A percentile compares a stretch with the other conserved stretches of the same genome.
Conservation (phyloP, 2,329 filamentous ascomycete genomes). For the Exophiala phaeomuriformis region DNA sequence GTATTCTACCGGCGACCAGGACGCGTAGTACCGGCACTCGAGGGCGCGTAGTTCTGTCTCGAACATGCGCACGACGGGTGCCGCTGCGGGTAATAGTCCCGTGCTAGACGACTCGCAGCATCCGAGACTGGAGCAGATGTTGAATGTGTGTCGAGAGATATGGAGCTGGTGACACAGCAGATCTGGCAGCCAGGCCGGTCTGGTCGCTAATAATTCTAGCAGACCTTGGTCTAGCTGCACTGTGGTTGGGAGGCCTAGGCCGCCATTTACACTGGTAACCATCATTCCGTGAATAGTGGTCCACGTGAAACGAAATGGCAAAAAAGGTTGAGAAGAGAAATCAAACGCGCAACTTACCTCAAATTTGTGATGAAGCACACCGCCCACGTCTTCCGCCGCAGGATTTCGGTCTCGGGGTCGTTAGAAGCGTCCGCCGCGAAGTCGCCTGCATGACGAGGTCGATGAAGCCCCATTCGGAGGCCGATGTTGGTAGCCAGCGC, state of each 20-base stretch:
- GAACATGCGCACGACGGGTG: neutral
- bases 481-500: neutral
- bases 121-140: neutral
- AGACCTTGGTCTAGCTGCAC: neutral
- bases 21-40: neutral
- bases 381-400: neutral
- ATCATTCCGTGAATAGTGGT: too few relatives aligned
- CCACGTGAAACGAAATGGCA: too few relatives aligned
- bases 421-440: neutral
- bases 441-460: neutral
- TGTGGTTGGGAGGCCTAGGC: neutral
- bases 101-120: neutral
- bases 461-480: constrained; percentile 1
- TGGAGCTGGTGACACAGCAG: neutral
- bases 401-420: neutral
- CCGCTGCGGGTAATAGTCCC: neutral
- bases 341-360: neutral
- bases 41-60: neutral
- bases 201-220: neutral
- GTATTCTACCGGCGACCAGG: neutral
- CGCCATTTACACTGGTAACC: neutral
- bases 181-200: neutral
- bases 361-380: neutral
- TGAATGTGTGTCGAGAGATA: neutral
- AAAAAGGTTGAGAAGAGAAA: too few relatives aligned